phyloP scores from a whole-genome alignment of 1,284 basidiomycete genomes.

The Rhodotorula sp. region DNA sequence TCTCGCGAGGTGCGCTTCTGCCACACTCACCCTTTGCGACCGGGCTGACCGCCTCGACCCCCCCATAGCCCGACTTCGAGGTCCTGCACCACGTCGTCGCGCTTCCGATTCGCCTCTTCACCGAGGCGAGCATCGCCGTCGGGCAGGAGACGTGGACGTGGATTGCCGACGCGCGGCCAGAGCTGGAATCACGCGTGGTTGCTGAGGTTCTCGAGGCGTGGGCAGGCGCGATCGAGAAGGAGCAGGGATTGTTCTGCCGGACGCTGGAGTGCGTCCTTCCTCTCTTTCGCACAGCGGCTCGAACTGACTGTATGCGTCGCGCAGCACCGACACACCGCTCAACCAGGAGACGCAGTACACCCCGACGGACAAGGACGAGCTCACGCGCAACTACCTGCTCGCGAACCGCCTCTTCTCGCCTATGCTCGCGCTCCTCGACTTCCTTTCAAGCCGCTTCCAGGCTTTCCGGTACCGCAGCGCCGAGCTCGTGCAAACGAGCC shows the following conservation, averaged over 20 bases:
- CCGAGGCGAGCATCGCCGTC: constrained; percentile 77
- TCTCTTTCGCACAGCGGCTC: constrained; percentile 3
- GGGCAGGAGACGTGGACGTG: constrained; percentile 97
- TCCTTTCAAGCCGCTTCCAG: constrained; percentile 90
- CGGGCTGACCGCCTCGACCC: background rate
- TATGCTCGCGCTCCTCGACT: constrained; percentile 80
- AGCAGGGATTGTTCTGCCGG: constrained; percentile 79
- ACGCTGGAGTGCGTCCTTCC: constrained; percentile 67
- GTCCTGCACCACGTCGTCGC: constrained; percentile 84
- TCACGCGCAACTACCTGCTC: constrained; percentile 70
- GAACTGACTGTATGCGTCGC: background rate
- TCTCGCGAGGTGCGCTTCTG: constrained; percentile 59
- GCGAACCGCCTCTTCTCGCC: constrained; percentile 78
- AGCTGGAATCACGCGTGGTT: constrained; percentile 73
- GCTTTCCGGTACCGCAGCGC: constrained; percentile 86
- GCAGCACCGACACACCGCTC: constrained; percentile 83
- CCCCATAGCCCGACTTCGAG: constrained; percentile 72
- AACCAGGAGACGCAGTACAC: constrained; percentile 82
- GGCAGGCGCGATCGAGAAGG: constrained; percentile 74
- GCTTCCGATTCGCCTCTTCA: constrained; percentile 86
- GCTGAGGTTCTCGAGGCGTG: constrained; percentile 84
- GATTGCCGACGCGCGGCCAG: constrained; percentile 85
- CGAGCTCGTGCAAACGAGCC: constrained; percentile 80
- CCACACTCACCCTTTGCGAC: background rate
- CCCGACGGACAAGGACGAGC: constrained; percentile 82